Evolutionary conservation across 129 eudicot species (phyloP), one percentile per base, ranked within the genome.

Genomic region (Pseudognaphalium luteoalbum): DNA sequence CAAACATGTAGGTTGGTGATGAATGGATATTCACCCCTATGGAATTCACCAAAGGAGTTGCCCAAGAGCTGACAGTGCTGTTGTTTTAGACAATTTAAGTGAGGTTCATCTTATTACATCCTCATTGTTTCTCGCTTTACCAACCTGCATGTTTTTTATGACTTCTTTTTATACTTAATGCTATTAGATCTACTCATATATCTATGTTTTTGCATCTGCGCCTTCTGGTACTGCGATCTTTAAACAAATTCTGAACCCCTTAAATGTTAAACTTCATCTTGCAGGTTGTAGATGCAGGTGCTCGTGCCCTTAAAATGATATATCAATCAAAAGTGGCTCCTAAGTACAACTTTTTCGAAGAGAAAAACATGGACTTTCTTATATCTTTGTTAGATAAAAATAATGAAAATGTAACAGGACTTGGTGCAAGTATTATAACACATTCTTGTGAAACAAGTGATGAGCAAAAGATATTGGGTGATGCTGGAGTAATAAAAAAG

Each of bases 241-340:
- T 17, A 65, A 72, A 33, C 17, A n/a, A 61, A 41, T 77, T 7
- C 30, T 1, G 11, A 10, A 66, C 65, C 67, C 39, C 57, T 30
- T 57, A 75, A 34, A 56, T 3, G 29, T 47, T 67, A 33, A 39
- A 35, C 6, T 70, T 81, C 66, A 79, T 73, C 72, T 16, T 78
- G 80, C 90, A 95, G 97, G 95, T 95, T 86, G 94, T 86, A 77
- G 97, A 91, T 84, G 97, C 99, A 39, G 89, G 80, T 80, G 99
- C 99, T 71, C 97, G 99, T 76, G 85, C 99, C 76, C 97, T 95
- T 28, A 89, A 88, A 81, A 81, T 91, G 88, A 89, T 95, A 50
- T 95, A 91, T 82, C 97, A 87, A 61, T 95, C 99, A 32, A 83
- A 88, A 76, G 66, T 86, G 78, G 95, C 97, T 75, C 97, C 97